Evolutionary conservation across 2,329 filamentous ascomycete genomes (phyloP).

Genomic region (Cladosporium colombiae): DNA sequence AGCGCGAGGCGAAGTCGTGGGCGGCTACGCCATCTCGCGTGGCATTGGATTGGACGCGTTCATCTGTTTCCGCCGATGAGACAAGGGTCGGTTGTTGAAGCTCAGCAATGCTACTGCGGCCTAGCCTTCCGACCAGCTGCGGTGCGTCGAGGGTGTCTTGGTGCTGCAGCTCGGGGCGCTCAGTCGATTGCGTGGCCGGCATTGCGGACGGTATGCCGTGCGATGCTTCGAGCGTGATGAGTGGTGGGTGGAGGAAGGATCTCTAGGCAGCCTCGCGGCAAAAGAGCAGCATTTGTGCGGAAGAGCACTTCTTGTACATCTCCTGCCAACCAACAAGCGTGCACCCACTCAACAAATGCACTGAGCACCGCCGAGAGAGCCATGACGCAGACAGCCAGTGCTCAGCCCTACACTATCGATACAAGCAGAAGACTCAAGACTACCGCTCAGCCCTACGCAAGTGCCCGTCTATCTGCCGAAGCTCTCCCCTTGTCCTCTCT

Average conservation of each 20-base stretch:
- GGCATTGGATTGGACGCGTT: constrained; percentile 23
- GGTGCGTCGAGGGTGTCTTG: constrained; percentile 29
- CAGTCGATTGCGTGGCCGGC: constrained; percentile 10
- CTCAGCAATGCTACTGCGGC: constrained; percentile 16
- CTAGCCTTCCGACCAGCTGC: constrained; percentile 23
- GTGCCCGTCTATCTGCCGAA: background rate
- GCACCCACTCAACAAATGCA: background rate
- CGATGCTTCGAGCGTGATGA: background rate
- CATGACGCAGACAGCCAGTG: background rate
- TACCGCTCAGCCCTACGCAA: constrained; percentile 1
- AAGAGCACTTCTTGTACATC: background rate
- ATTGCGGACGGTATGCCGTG: background rate
- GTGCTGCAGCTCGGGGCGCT: constrained; percentile 23
- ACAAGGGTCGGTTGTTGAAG: background rate
- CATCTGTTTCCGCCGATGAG: constrained; percentile 37
- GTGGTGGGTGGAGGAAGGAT: background rate
- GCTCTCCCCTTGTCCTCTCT: background rate
- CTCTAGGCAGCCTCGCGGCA: background rate
- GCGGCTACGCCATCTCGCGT: constrained; percentile 20
- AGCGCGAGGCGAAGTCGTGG: constrained; percentile 16
- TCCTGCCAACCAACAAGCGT: background rate
- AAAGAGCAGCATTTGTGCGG: background rate
- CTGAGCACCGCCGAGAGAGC: background rate
- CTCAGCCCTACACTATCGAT: background rate
- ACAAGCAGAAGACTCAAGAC: too few species aligned